Evolutionary conservation across 2,329 filamentous ascomycete species (phyloP).

Genomic region (Aureobasidium sp.): DNA sequence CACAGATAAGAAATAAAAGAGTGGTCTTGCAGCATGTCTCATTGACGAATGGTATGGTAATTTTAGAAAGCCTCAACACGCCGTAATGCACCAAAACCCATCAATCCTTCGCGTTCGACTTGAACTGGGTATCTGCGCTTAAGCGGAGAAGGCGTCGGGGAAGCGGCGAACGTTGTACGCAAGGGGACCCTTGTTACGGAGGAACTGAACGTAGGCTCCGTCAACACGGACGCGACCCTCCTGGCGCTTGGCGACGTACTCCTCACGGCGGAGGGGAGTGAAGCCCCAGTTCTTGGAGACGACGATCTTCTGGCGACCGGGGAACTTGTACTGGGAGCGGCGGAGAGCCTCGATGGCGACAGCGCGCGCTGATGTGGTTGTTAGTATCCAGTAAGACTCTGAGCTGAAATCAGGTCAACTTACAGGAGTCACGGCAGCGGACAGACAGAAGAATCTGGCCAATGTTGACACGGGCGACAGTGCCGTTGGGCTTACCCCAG

Average conservation of each 20-base stretch:
- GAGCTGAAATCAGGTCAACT: slow-evolving; percentile 28
- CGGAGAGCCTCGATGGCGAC: slow-evolving; percentile 97
- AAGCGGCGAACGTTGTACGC: slow-evolving; percentile 86
- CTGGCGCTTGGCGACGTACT: slow-evolving; percentile 93
- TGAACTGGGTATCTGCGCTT: slow-evolving; percentile 23
- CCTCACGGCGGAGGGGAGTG: slow-evolving; percentile 94
- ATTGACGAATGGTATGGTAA: slow-evolving; percentile 15
- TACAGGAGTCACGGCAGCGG: slow-evolving; percentile 89
- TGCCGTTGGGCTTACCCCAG: slow-evolving; percentile 99
- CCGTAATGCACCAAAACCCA: slow-evolving; percentile 12
- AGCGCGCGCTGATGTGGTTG: slow-evolving; percentile 58
- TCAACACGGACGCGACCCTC: slow-evolving; percentile 91
- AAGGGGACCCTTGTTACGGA: slow-evolving; percentile 83
- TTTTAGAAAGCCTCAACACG: slow-evolving; percentile 14
- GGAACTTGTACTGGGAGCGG: slow-evolving; percentile 99
- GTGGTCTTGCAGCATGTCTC: slow-evolving; percentile 14
- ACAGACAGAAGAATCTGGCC: slow-evolving; percentile 97
- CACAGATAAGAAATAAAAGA: not conserved
- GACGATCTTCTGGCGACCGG: slow-evolving; percentile 99
- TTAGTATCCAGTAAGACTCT: not conserved
- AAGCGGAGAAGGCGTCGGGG: slow-evolving; percentile 72
- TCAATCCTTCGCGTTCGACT: slow-evolving; percentile 1
- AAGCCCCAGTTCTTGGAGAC: slow-evolving; percentile 99
- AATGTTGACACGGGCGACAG: slow-evolving; percentile 99
- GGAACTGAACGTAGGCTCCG: slow-evolving; percentile 99